Evolutionary conservation across 345 rosid genomes (phyloP).

Genomic region (Eutrema yunnanense): DNA sequence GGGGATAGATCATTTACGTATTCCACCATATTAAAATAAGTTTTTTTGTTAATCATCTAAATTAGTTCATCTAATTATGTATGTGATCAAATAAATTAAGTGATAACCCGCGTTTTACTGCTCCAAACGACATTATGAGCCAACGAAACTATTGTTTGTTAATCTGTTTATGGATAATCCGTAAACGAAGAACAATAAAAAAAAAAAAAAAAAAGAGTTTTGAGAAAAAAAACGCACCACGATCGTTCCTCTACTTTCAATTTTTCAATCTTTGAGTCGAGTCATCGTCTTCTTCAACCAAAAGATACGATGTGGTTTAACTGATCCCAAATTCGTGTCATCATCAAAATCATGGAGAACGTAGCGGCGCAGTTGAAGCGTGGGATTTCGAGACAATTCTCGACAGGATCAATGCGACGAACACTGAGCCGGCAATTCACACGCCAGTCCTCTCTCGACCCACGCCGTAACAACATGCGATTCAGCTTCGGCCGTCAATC

Average conservation of each 20-base stretch:
- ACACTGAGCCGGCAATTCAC: conserved; percentile 51
- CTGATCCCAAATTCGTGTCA: background rate
- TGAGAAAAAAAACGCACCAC: background rate
- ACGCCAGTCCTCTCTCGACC: conserved; percentile 68
- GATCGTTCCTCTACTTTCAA: background rate
- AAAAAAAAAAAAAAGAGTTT: background rate
- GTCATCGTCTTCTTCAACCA: background rate
- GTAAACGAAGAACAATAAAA: background rate
- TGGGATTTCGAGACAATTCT: conserved; percentile 76
- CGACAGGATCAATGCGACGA: conserved; percentile 56
- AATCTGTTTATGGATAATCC: background rate
- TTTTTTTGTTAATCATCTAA: background rate
- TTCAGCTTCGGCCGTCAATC: conserved; percentile 88
- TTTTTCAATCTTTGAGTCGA: background rate
- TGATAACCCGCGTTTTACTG: conserved; percentile 30
- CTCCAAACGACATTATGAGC: conserved; percentile 6
- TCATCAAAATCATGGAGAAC: conserved; percentile 40
- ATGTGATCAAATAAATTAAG: background rate
- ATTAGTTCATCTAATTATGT: background rate
- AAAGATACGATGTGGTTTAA: background rate
- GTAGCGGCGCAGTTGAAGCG: conserved; percentile 56
- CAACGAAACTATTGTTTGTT: background rate
- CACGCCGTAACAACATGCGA: conserved; percentile 58
- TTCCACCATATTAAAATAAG: background rate
- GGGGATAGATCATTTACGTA: background rate